Evolutionary conservation across 441 rosid species (phyloP), one percentile per base, ranked within the genome.

Genomic region (Pelargonium fulgidum): DNA sequence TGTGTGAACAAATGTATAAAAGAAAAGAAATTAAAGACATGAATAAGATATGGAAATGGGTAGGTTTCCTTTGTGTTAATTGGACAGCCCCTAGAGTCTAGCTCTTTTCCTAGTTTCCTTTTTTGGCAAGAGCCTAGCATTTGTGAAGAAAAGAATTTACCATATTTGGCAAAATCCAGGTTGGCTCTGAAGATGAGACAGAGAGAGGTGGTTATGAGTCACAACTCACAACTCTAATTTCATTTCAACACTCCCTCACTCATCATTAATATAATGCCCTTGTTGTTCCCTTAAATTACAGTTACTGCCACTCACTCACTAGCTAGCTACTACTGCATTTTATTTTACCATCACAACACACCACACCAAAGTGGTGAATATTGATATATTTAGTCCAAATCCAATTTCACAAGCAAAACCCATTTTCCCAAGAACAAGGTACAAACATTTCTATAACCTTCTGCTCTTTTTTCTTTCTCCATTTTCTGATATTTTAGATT

Each of bases 131-230:
- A 71, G 75, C 75, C 68, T 70, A 67, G 68, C 13, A 11, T 11
- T 47, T 50, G 58, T 50, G 3, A 50, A 50, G 58, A 50, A 50
- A 50, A 50, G 17, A 52, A 44, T 4, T 45, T 76, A 45, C 81
- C 61, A 9, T 8, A 71, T 17, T 59, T 79, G 73, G 84, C 11
- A 78, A 76, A 68, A 12, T 70, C 72, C 68, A 78, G 76, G 80
- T 80, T 45, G 47, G 73, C 82, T 68, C 73, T 73, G 75, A 82
- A 77, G 83, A 75, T 48, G 41, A 65, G 65, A 48, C 41, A 81
- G 84, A 77, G 82, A 68, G 58, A 14, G 58, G 80, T 81, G 82
- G 86, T 81, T 81, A 78, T 41, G 65, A 63, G 84, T 81, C 82
- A 75, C 85, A 72, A 68, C 76, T 50, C 4, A 12, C 29, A 24